Conservation (phyloP, 257 asterid species). For the Nicotiana paniculata region DNA sequence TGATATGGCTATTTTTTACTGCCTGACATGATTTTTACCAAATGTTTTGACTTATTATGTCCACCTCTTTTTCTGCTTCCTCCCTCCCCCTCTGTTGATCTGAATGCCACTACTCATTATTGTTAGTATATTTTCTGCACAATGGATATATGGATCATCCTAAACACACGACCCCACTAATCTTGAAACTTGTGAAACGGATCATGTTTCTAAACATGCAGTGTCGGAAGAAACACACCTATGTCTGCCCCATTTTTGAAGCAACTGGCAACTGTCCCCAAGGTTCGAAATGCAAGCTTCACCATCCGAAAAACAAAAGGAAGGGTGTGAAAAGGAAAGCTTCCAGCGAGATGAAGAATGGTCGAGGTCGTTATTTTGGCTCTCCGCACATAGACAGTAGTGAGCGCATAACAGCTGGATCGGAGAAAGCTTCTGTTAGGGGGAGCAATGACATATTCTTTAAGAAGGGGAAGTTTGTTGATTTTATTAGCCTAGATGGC, state of each 20-base stretch:
- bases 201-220: slow-evolving; percentile 48
- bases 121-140: not conserved
- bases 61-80: not conserved
- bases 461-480: slow-evolving; percentile 46
- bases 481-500: slow-evolving; percentile 60
- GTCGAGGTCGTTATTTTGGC: slow-evolving; percentile 80
- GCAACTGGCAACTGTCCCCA: slow-evolving; percentile 65
- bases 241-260: slow-evolving; percentile 73
- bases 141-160: slow-evolving; percentile 9
- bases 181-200: slow-evolving; percentile 52
- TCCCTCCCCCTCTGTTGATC: not conserved
- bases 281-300: slow-evolving; percentile 85
- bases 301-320: slow-evolving; percentile 73
- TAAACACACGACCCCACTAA: slow-evolving; percentile 36
- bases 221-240: slow-evolving; percentile 96
- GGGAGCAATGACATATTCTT: slow-evolving; percentile 33
- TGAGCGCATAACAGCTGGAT: slow-evolving; percentile 22
- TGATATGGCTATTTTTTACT: not conserved
- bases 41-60: not conserved
- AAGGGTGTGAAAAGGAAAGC: slow-evolving; percentile 42
- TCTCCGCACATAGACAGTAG: slow-evolving; percentile 38
- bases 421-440: slow-evolving; percentile 24
- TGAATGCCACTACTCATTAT: not conserved
- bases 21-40: not conserved
- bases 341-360: slow-evolving; percentile 36